Evolutionary conservation across 148 eudicot species (phyloP).

Genomic region (Silene conica): DNA sequence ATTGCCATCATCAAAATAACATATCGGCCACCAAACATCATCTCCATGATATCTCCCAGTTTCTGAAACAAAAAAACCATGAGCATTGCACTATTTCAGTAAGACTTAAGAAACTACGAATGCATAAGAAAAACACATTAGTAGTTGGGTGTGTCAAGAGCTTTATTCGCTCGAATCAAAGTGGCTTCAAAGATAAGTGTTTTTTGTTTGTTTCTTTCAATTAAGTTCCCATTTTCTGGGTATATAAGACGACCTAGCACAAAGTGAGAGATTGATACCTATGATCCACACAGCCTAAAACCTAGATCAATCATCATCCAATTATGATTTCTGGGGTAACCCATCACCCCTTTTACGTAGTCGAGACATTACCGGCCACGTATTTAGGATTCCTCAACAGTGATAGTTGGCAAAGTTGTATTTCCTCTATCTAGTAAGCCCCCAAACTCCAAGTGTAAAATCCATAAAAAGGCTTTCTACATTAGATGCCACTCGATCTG

Average conservation of each 20-base stretch:
- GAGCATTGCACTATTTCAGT: background rate
- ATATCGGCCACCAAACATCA: slow-evolving; percentile 65
- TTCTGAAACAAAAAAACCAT: slow-evolving; percentile 33
- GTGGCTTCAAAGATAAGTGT: background rate
- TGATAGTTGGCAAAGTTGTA: background rate
- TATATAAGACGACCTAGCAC: slow-evolving; percentile 3
- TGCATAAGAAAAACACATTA: background rate
- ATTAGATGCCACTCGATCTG: background rate
- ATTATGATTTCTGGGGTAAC: background rate
- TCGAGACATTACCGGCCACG: background rate
- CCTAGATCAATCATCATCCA: background rate
- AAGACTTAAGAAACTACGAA: slow-evolving; percentile 9
- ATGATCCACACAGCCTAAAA: slow-evolving; percentile 2
- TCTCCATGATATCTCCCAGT: slow-evolving; percentile 57
- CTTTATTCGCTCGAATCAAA: slow-evolving; percentile 2
- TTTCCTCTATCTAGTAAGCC: background rate
- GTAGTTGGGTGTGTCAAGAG: background rate
- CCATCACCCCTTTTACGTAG: background rate
- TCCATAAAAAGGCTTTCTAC: background rate
- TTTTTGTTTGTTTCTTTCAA: background rate
- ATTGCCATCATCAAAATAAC: slow-evolving; percentile 57
- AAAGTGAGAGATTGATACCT: background rate
- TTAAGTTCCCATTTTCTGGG: background rate
- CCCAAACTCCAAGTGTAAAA: background rate
- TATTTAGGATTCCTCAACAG: background rate